Percentiles rank a stretch among this genome's conserved stretches.
Evolutionary conservation across 2,329 filamentous ascomycete genomes (phyloP).

Genomic region (Bipolaris zeicola): DNA sequence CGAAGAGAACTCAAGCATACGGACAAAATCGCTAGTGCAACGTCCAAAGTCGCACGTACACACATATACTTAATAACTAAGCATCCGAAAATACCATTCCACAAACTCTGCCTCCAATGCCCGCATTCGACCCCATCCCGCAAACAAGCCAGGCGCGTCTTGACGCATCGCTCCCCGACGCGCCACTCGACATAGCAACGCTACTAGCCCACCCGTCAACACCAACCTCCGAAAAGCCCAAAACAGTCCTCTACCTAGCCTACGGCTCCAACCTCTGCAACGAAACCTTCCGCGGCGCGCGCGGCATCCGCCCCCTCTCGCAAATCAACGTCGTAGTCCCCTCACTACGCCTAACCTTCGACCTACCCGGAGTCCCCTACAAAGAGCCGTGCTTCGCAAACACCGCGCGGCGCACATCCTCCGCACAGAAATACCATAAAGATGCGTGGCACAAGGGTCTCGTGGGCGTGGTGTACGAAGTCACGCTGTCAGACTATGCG

Average conservation of each 20-base stretch:
- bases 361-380: conserved; percentile 85
- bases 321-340: conserved; percentile 83
- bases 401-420: conserved; percentile 61
- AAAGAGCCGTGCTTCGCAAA: conserved; percentile 92
- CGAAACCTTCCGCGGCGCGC: conserved; percentile 76
- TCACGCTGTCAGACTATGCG: conserved; percentile 79
- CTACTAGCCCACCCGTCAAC: conserved; percentile 21
- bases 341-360: conserved; percentile 77
- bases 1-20: no score
- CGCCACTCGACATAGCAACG: conserved; percentile 26
- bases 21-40: no score
- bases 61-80: no score
- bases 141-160: conserved; percentile 37
- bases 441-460: conserved; percentile 78
- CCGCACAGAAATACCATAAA: conserved; percentile 55
- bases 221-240: conserved; percentile 35
- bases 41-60: no score
- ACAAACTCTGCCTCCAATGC: no score
- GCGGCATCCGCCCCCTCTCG: conserved; percentile 81
- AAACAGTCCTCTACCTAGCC: conserved; percentile 57
- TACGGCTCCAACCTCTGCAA: conserved; percentile 90
- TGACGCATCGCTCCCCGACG: conserved; percentile 40
- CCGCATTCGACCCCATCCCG: conserved; percentile 24
- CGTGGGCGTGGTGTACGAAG: conserved; percentile 93
- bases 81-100: no score